Evolutionary conservation across 208 protist species (phyloP).

Genomic region (Leishmania tarentolae): DNA sequence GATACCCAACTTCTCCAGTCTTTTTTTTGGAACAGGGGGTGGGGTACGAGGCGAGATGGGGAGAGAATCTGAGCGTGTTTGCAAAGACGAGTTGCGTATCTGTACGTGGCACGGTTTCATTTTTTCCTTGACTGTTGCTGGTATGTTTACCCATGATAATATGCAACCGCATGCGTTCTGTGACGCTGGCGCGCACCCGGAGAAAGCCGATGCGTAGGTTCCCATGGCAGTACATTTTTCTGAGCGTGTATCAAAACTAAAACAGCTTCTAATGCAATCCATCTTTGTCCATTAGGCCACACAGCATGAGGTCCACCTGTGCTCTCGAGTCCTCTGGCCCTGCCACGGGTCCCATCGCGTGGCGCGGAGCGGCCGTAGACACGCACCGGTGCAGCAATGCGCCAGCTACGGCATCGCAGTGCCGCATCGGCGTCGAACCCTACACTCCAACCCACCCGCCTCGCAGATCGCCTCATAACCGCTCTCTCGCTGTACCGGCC

Average conservation of each 20-base stretch:
- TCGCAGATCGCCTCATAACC: background rate
- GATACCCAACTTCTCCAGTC: conserved; percentile 94
- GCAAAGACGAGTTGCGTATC: background rate
- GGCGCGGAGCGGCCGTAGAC: background rate
- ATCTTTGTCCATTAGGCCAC: background rate
- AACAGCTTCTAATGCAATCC: background rate
- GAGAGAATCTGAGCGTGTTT: background rate
- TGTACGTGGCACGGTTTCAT: background rate
- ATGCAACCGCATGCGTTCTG: background rate
- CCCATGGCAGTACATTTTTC: background rate
- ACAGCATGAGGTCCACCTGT: background rate
- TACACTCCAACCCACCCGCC: background rate
- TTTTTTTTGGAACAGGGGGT: conserved; percentile 24
- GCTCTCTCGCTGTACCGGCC: no score
- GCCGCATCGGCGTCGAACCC: background rate
- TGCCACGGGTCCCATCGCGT: background rate
- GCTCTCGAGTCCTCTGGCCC: background rate
- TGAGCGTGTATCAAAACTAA: background rate
- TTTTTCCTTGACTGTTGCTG: background rate
- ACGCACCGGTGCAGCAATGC: background rate
- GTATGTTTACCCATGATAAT: background rate
- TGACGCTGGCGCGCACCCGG: no score
- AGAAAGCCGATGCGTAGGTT: no score
- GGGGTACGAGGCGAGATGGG: background rate
- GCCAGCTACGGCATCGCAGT: background rate